Evolutionary conservation across 495 filamentous ascomycete species (phyloP).

Genomic region (Penicillium goetzii): DNA sequence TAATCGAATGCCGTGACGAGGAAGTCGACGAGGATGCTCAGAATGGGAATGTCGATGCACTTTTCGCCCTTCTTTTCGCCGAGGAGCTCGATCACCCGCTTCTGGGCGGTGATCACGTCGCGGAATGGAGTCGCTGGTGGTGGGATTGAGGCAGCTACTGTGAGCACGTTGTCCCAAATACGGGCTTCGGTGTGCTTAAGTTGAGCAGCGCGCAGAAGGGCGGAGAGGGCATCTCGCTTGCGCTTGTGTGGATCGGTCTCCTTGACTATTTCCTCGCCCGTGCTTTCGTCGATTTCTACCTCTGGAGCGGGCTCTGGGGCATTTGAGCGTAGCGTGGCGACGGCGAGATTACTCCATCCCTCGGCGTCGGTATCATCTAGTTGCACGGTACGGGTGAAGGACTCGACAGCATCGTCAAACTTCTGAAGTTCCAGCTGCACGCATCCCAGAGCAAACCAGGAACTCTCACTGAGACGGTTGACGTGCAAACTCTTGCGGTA

Average conservation of each 20-base stretch:
- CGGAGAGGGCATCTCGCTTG: constrained; percentile 72
- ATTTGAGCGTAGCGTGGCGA: constrained; percentile 64
- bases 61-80: constrained; percentile 68
- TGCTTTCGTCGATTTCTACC: constrained; percentile 34
- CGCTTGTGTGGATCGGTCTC: constrained; percentile 60
- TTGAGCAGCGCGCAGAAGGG: constrained; percentile 80
- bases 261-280: constrained; percentile 27
- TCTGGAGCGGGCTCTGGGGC: constrained; percentile 41
- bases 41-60: constrained; percentile 73
- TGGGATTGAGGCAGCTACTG: constrained; percentile 73
- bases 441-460: constrained; percentile 91
- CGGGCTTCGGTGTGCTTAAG: constrained; percentile 81
- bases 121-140: constrained; percentile 71
- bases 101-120: constrained; percentile 74
- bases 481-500: constrained; percentile 76
- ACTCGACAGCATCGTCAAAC: constrained; percentile 81
- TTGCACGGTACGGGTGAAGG: constrained; percentile 78
- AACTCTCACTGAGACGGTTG: constrained; percentile 76
- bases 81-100: constrained; percentile 75
- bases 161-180: constrained; percentile 95
- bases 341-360: constrained; percentile 93
- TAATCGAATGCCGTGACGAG: constrained; percentile 57
- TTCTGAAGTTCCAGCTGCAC: constrained; percentile 75
- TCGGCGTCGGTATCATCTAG: constrained; percentile 88
- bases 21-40: constrained; percentile 72